Evolutionary conservation across 495 filamentous ascomycete genomes (phyloP).

Genomic region (Penicillium goetzii): DNA sequence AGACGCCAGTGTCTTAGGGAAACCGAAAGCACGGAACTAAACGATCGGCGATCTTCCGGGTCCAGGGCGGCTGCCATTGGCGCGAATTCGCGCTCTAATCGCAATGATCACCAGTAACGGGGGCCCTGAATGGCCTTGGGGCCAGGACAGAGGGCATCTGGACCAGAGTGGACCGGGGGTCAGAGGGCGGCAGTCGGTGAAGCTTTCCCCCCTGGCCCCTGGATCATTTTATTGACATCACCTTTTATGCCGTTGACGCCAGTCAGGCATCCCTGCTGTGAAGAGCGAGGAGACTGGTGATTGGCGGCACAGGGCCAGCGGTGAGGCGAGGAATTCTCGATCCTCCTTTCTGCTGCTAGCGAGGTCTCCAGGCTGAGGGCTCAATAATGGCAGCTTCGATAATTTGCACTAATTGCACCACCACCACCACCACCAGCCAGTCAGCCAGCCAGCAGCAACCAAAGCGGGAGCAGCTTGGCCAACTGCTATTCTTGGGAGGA

Average conservation of each 20-base stretch:
- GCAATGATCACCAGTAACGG: conserved; percentile 14
- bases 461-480: not conserved
- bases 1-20: not conserved
- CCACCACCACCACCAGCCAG: not conserved
- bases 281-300: conserved; percentile 6
- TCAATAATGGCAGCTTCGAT: not conserved
- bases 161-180: conserved; percentile 25
- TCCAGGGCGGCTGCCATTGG: conserved; percentile 14
- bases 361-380: not conserved
- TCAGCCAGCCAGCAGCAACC: conserved; percentile 4
- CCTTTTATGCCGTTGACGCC: conserved; percentile 13
- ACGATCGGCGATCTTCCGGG: conserved; percentile 8
- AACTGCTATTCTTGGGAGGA: conserved; percentile 25
- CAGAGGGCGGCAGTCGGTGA: conserved; percentile 17
- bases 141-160: conserved; percentile 22
- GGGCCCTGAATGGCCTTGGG: conserved; percentile 10
- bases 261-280: conserved; percentile 8
- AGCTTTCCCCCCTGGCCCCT: conserved; percentile 22
- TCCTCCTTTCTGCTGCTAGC: conserved; percentile 2
- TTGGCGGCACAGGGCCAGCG: conserved; percentile 16
- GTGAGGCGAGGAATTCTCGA: conserved; percentile 27
- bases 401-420: not conserved
- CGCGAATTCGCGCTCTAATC: conserved; percentile 16
- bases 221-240: conserved; percentile 31
- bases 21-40: not conserved